phyloP scores from a whole-genome alignment of 2,329 filamentous ascomycete genomes.

The Apiospora pterosperma region DNA sequence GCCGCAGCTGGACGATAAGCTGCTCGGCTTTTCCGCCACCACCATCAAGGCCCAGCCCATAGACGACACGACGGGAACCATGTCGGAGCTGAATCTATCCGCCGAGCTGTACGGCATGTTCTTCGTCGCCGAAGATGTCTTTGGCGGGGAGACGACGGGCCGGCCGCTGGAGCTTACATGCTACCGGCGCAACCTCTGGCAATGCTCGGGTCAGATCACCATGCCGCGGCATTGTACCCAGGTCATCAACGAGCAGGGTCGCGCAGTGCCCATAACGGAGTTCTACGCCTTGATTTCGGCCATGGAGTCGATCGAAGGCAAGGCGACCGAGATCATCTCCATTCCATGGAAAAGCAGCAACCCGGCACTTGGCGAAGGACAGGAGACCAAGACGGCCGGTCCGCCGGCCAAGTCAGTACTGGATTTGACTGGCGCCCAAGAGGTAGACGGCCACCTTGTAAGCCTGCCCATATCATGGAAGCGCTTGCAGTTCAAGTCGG shows the following conservation, averaged over 20 bases:
- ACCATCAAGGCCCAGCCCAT: constrained; percentile 58
- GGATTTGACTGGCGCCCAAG: constrained; percentile 55
- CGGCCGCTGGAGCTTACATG: constrained; percentile 82
- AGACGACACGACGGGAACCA: constrained; percentile 59
- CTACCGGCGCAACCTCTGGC: constrained; percentile 91
- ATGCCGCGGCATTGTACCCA: constrained; percentile 70
- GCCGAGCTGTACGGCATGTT: constrained; percentile 87
- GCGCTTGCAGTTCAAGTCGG: constrained; percentile 89
- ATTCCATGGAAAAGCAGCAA: constrained; percentile 89
- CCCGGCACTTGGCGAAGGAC: constrained; percentile 38
- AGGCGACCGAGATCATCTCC: constrained; percentile 88
- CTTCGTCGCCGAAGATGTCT: constrained; percentile 80
- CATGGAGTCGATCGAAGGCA: constrained; percentile 88
- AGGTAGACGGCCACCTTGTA: constrained; percentile 60
- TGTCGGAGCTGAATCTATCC: constrained; percentile 62
- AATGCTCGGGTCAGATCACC: constrained; percentile 84
- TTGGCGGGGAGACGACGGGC: constrained; percentile 54
- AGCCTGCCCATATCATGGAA: constrained; percentile 90
- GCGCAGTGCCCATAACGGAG: constrained; percentile 72
- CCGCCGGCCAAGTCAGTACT: constrained; percentile 53
- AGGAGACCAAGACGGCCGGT: constrained; percentile 46
- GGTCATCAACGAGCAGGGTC: constrained; percentile 70
- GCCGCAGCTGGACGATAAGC: constrained; percentile 62
- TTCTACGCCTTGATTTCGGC: constrained; percentile 80
- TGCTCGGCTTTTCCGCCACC: constrained; percentile 70